Conservation (phyloP, 176 grass and related monocot species). For the Lolium rigidum region DNA sequence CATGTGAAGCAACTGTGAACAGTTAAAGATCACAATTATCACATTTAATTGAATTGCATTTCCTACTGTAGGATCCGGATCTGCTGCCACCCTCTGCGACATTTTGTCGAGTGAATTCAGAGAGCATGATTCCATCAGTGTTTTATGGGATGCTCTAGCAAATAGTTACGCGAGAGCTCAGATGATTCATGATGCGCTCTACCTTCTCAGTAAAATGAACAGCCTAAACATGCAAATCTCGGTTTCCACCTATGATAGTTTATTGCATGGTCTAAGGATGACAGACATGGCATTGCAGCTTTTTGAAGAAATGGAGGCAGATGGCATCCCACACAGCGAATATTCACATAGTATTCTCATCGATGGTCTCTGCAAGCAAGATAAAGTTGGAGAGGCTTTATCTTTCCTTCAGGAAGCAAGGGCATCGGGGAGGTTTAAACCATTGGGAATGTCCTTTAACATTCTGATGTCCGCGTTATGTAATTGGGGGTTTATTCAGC, state of each 20-base stretch:
- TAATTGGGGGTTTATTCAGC: constrained; percentile 56
- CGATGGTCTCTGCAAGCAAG: constrained; percentile 82
- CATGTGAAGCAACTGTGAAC: not conserved
- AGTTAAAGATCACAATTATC: not conserved
- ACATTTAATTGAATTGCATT: constrained; percentile 22
- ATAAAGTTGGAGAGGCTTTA: constrained; percentile 71
- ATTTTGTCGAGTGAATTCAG: constrained; percentile 61
- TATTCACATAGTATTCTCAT: constrained; percentile 72
- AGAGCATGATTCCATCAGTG: constrained; percentile 45
- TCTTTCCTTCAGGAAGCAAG: constrained; percentile 72
- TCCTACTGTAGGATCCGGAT: constrained; percentile 60
- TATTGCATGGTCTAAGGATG: constrained; percentile 61
- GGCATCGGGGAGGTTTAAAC: constrained; percentile 58
- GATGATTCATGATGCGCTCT: constrained; percentile 76
- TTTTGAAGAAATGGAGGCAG: constrained; percentile 74
- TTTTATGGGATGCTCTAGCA: constrained; percentile 86
- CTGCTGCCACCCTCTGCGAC: constrained; percentile 60
- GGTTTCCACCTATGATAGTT: constrained; percentile 71
- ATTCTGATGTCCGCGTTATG: constrained; percentile 72
- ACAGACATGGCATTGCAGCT: constrained; percentile 57
- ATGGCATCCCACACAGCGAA: constrained; percentile 58
- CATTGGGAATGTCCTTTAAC: constrained; percentile 72
- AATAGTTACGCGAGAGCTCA: constrained; percentile 65
- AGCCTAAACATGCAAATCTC: constrained; percentile 76
- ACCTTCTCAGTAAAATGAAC: constrained; percentile 81